These are phyloP conservation scores for Hygrocybe punicea DNA, from an alignment of 768 basidiomycete genomes.

Conservation along the genomic window DNA sequence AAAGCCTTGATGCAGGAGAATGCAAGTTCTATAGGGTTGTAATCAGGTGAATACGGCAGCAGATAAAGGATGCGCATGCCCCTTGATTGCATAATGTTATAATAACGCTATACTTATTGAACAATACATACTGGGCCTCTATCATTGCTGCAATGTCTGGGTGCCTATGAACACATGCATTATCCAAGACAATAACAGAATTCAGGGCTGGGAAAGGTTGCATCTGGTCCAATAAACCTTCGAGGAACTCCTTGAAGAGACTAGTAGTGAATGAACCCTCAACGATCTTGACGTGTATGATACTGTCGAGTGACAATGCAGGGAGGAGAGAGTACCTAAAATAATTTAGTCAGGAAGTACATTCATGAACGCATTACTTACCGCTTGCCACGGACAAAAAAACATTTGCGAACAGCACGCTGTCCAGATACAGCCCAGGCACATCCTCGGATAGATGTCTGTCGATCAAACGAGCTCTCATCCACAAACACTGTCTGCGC, in stretches of 20 bases:
- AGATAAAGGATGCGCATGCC: too few species aligned
- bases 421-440: constrained; percentile 27
- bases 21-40: too few species aligned
- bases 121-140: constrained; percentile 25
- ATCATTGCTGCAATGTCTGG: constrained; percentile 26
- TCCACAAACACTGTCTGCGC: constrained; percentile 35
- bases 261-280: constrained; percentile 6
- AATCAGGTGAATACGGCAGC: too few species aligned
- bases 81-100: too few species aligned
- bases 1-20: too few species aligned
- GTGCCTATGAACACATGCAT: constrained; percentile 34
- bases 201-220: constrained; percentile 31
- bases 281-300: constrained; percentile 7
- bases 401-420: constrained; percentile 19
- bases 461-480: constrained; percentile 31
- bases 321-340: constrained; percentile 8
- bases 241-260: constrained; percentile 5
- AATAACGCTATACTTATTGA: too few species aligned
- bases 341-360: background rate
- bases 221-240: background rate
- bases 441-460: constrained; percentile 15
- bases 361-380: constrained; percentile 6
- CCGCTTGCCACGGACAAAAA: constrained; percentile 27
- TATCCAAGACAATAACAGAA: constrained; percentile 41
- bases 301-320: constrained; percentile 4